Evolutionary conservation across 2,329 filamentous ascomycete species (phyloP), one percentile per base, ranked within the genome.

Genomic region (Trichoderma polysporum): DNA sequence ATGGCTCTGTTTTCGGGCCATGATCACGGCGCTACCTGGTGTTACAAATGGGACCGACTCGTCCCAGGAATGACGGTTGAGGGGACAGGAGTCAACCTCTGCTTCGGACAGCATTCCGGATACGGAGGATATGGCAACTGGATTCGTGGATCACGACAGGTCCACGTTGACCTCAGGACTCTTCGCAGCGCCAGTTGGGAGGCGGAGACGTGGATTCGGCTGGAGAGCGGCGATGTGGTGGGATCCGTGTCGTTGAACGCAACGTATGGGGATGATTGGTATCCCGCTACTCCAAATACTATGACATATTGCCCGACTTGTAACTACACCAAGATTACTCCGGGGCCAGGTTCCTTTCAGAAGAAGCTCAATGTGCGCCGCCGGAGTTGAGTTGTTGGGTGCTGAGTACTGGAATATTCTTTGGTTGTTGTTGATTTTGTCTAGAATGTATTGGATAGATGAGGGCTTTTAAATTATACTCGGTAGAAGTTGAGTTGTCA

Each of bases 111-210:
- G 70, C 89, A 90, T 70, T 84, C 87, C 0, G 90, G 90, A 0
- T 91, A 91, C 65, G 90, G 89, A 0, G 90, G 90, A 0, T 92
- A 92, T 70, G 87, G 88, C 0, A 80, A 81, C 53, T 90, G 86
- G 85, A 83, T 84, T 10, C 84, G 89, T 0, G 90, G 89, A 1
- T 82, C 83, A 4, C 80, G 88, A 1, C 85, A 89, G 70, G 77
- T 90, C 13, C 70, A 81, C 2, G 70, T 90, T 1, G 77, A 81
- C 2, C 78, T 84, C 47, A 73, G 78, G 1, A 75, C 75, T 25
- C 72, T 86, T 17, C 45, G 66, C 37, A 13, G 35, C 1, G 41
- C 41, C 41, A 71, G 72, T 6, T 70, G 77, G 22, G 80, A 81
- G 41, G 76, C 86, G 0, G 81, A 88, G 37, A 89, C 86, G 0